Evolutionary conservation across 164 flowering plant genomes (phyloP), one percentile per base, ranked within the genome.

Genomic region (Nelumbo lutea): DNA sequence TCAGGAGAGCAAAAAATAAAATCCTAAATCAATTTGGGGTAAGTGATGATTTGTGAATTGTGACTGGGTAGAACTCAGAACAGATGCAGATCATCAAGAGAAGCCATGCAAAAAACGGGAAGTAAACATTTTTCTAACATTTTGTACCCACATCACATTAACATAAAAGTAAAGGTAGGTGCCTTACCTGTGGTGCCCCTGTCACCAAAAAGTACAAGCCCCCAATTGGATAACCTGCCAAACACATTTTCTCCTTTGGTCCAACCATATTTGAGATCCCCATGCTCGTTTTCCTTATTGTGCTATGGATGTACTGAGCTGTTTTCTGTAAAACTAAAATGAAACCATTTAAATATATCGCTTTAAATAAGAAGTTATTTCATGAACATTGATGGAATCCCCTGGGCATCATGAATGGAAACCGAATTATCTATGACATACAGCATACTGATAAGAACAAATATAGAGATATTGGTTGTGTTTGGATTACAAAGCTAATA

Each of bases 251-350:
- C 58, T 85, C 86, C 3, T 52, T 42, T 2, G 86, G 88, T 4
- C 88, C 88, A 4, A 80, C 73, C 73, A 85, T 5, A 64, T 81
- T 85, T 1, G 88, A 64, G 42, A 85, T 64, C 0, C 74, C 51
- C 81, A 85, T 73, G 79, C 86, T 85, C 9, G 86, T 64, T 61
- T 81, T 83, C 66, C 41, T 69, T 27, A 80, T 14, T 13, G 81
- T 80, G 9, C 64, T 43, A 41, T 71, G 78, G 4, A 85, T 70
- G 62, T 69, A 71, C 5, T 44, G 48, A 6, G 86, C 76, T 47
- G 78, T 66, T 68, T 45, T 70, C 85, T 85, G 68, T 46, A 42
- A 48, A 9, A 46, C 7, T 39, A 55, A 42, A 38, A 55, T 11
- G 11, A 9, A 51, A 11, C 27, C 27, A 27, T 27, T 27, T 27